Conservation (phyloP, 2,329 filamentous ascomycete species). For the Cytospora leucostoma region DNA sequence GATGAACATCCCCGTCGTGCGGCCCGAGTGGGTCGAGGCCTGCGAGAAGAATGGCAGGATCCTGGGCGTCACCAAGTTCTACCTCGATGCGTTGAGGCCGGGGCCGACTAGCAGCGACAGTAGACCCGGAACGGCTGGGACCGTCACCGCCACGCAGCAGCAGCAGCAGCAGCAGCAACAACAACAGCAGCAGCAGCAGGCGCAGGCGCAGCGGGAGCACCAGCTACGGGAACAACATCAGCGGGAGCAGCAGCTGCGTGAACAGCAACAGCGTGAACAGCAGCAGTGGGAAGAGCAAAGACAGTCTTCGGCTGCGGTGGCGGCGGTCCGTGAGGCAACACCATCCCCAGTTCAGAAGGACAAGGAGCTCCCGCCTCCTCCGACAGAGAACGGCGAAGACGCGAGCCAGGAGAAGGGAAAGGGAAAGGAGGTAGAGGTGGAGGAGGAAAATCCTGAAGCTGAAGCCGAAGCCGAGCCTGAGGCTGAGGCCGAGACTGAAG, state of each 20-base stretch:
- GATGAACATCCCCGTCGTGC: conserved; percentile 96
- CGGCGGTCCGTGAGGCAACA: conserved; percentile 26
- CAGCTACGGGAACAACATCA: conserved; percentile 32
- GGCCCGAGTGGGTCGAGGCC: conserved; percentile 96
- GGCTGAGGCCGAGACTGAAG: too few relatives aligned
- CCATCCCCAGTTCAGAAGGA: conserved; percentile 32
- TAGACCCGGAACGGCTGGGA: conserved; percentile 28
- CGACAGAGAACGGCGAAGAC: conserved; percentile 31
- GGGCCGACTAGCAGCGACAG: conserved; percentile 43
- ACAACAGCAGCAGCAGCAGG: conserved; percentile 23
- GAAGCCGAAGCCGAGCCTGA: too few relatives aligned
- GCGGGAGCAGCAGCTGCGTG: conserved; percentile 29
- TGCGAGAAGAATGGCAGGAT: conserved; percentile 92
- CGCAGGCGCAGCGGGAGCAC: conserved; percentile 29
- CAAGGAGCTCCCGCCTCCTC: conserved; percentile 39
- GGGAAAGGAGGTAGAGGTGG: conserved; percentile 29
- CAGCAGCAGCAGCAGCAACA: conserved; percentile 34
- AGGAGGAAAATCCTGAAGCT: conserved; percentile 30
- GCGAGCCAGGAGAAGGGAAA: conserved; percentile 21
- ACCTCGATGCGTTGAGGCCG: conserved; percentile 74
- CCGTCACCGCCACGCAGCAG: conserved; percentile 26
- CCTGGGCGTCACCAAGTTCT: conserved; percentile 92
- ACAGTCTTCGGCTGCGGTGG: too few relatives aligned
- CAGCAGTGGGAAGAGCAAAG: conserved; percentile 24
- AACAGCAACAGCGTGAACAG: conserved; percentile 32